Percentiles rank a stretch among this genome's conserved stretches.
Evolutionary conservation across 2,329 filamentous ascomycete genomes (phyloP).

Genomic region (Cladosporium sp.): DNA sequence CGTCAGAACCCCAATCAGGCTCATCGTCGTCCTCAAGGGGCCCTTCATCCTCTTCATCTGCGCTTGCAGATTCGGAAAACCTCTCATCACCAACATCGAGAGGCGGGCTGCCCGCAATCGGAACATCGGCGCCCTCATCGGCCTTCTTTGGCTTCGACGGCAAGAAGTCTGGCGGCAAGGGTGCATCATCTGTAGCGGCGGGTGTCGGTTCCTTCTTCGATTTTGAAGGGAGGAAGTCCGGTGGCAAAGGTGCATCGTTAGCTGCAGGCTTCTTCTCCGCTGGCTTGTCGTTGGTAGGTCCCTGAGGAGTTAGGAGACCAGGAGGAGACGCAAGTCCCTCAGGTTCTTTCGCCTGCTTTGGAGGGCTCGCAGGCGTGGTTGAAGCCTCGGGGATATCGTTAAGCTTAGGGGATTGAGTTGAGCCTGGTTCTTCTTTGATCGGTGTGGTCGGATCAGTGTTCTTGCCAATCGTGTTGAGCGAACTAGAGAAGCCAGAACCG

Average conservation of each 20-base stretch:
- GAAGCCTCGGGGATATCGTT: slow-evolving; percentile 35
- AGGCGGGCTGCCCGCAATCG: slow-evolving; percentile 46
- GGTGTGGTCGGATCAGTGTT: slow-evolving; percentile 29
- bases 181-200: slow-evolving; percentile 29
- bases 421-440: slow-evolving; percentile 36
- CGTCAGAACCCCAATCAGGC: slow-evolving; percentile 21
- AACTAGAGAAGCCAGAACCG: slow-evolving; percentile 28
- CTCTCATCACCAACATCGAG: slow-evolving; percentile 34
- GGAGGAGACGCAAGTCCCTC: slow-evolving; percentile 13
- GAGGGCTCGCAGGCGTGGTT: slow-evolving; percentile 32
- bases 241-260: slow-evolving; percentile 38
- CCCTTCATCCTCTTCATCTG: slow-evolving; percentile 30
- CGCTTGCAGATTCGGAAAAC: slow-evolving; percentile 25
- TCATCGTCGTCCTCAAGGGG: slow-evolving; percentile 31
- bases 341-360: slow-evolving; percentile 13
- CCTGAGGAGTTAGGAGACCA: background rate
- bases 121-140: slow-evolving; percentile 34
- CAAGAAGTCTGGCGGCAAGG: slow-evolving; percentile 39
- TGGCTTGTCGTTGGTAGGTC: slow-evolving; percentile 18
- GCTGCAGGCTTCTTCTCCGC: slow-evolving; percentile 33
- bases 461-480: slow-evolving; percentile 22
- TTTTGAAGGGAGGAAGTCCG: slow-evolving; percentile 34
- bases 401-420: slow-evolving; percentile 28
- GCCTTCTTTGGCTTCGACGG: slow-evolving; percentile 27
- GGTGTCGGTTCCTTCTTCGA: slow-evolving; percentile 24